Evolutionary conservation across 805 yeast species (phyloP).

Genomic region (Spencermartinsiella europaea): DNA sequence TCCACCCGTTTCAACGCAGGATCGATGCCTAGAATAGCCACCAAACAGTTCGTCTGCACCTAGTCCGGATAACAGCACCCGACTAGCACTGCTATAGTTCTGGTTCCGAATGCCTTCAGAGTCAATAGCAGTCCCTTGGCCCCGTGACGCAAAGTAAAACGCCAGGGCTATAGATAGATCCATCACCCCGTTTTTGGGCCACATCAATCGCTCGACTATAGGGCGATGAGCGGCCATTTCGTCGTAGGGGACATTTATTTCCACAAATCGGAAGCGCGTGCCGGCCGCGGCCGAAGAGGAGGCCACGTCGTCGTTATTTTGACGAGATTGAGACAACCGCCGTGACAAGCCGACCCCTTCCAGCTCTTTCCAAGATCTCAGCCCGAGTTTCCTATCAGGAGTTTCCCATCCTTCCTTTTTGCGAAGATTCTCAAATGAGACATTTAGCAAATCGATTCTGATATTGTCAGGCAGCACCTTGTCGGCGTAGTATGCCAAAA

Average conservation of each 20-base stretch:
- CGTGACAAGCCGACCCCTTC: slow-evolving; percentile 36
- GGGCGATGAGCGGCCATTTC: slow-evolving; percentile 50
- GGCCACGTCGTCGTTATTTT: too few relatives aligned
- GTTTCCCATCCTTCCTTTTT: slow-evolving; percentile 54
- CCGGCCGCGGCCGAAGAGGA: slow-evolving; percentile 33
- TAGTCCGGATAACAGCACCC: slow-evolving; percentile 80
- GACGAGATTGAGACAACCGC: too few relatives aligned
- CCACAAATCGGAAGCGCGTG: slow-evolving; percentile 43
- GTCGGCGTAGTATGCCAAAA: slow-evolving; percentile 50
- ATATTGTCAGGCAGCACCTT: slow-evolving; percentile 19
- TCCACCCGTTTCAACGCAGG: slow-evolving; percentile 31
- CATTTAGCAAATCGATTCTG: slow-evolving; percentile 74
- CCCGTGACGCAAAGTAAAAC: slow-evolving; percentile 81
- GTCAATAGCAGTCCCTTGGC: slow-evolving; percentile 34
- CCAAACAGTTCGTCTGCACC: slow-evolving; percentile 98
- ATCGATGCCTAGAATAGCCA: slow-evolving; percentile 82
- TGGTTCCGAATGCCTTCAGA: slow-evolving; percentile 8
- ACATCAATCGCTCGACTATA: slow-evolving; percentile 61
- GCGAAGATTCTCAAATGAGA: slow-evolving; percentile 88
- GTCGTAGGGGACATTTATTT: slow-evolving; percentile 67
- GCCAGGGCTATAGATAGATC: slow-evolving; percentile 94
- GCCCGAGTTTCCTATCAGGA: slow-evolving; percentile 79
- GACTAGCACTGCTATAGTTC: slow-evolving; percentile 39
- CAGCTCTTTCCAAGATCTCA: slow-evolving; percentile 54
- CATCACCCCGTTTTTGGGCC: slow-evolving; percentile 88